phyloP scores from a whole-genome alignment of 2,329 filamentous ascomycete genomes.

The Teratosphaeria epicoccoides region DNA sequence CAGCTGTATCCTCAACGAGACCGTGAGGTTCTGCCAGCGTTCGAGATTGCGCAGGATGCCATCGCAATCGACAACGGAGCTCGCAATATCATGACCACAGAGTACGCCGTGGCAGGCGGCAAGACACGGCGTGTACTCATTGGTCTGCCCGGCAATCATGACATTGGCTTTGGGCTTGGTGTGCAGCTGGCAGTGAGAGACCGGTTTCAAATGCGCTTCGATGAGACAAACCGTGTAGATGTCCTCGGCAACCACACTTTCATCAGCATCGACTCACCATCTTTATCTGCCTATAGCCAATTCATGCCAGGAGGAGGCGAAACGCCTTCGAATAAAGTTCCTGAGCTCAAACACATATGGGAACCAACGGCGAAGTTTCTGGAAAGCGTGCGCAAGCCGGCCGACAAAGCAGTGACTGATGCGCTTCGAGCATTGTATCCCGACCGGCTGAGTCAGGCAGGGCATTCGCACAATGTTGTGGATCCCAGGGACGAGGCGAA shows the following conservation, averaged over 20 bases:
- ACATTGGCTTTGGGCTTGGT: conserved; percentile 79
- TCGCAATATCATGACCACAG: conserved; percentile 53
- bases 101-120: conserved; percentile 42
- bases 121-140: conserved; percentile 72
- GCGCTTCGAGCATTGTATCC: conserved; percentile 44
- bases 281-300: conserved; percentile 64
- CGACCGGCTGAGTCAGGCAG: conserved; percentile 17
- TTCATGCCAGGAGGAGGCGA: conserved; percentile 44
- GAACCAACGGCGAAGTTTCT: conserved; percentile 68
- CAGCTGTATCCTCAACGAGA: conserved; percentile 22
- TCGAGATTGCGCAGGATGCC: conserved; percentile 12
- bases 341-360: conserved; percentile 48
- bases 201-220: conserved; percentile 80
- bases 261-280: conserved; percentile 81
- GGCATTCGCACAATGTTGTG: conserved; percentile 25
- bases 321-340: conserved; percentile 33
- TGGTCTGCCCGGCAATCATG: conserved; percentile 87
- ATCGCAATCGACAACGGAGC: conserved; percentile 21
- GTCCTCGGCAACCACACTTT: conserved; percentile 92
- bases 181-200: conserved; percentile 71
- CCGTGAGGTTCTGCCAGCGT: conserved; percentile 13
- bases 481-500: conserved; percentile 16
- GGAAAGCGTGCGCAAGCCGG: conserved; percentile 51
- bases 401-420: conserved; percentile 56
- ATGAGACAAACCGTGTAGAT: conserved; percentile 81